phyloP scores from a whole-genome alignment of 2,329 filamentous ascomycete species.

The Trichoderma koningii region DNA sequence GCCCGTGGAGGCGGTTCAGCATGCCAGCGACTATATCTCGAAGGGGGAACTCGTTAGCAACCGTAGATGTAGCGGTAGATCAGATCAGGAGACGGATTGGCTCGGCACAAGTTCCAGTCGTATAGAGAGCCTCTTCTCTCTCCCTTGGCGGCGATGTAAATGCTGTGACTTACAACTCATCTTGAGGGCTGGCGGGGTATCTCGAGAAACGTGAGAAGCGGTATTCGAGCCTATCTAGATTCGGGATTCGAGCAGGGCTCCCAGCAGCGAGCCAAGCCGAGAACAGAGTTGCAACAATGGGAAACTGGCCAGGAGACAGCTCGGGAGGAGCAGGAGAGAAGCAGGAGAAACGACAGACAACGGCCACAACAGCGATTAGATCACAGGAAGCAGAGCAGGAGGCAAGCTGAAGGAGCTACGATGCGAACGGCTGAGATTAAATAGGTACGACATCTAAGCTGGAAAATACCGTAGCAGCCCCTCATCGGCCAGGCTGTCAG shows the following conservation, averaged over 20 bases:
- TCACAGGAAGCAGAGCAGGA: not conserved
- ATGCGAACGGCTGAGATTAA: conserved; percentile 25
- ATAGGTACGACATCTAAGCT: conserved; percentile 9
- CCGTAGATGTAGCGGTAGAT: not conserved
- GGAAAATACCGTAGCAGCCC: conserved; percentile 1
- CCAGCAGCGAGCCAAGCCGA: not conserved
- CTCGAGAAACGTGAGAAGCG: not conserved
- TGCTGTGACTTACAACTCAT: conserved; percentile 46
- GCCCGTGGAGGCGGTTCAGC: conserved; percentile 93
- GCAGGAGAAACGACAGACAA: not conserved
- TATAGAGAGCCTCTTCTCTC: not conserved
- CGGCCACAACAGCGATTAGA: not conserved
- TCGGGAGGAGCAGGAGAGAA: not conserved
- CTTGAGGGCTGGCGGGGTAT: conserved; percentile 32
- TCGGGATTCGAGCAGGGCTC: not conserved
- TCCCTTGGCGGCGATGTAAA: not conserved
- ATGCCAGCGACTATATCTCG: conserved; percentile 72
- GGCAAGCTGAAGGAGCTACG: conserved; percentile 18
- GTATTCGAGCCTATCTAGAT: conserved; percentile 1
- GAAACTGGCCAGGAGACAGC: not conserved
- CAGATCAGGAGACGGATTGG: not conserved
- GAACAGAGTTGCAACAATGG: not conserved
- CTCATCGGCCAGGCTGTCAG: conserved; percentile 17
- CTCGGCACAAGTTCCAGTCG: not conserved
- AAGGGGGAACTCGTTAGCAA: not conserved